Evolutionary conservation across 1,284 basidiomycete species (phyloP).

Genomic region (Cutaneotrichosporon cyanovorans): DNA sequence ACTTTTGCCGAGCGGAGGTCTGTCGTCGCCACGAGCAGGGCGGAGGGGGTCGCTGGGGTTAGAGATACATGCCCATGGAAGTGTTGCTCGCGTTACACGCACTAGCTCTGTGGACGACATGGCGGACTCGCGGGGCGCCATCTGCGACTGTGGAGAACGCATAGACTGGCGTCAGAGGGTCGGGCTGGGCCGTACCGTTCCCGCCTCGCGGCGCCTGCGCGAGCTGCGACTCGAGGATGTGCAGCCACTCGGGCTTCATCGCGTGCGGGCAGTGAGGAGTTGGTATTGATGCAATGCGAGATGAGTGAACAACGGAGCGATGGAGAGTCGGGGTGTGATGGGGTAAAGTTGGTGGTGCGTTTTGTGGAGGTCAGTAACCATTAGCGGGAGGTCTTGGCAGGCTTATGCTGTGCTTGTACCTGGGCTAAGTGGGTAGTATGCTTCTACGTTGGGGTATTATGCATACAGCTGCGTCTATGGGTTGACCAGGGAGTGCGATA

Average conservation of each 20-base stretch:
- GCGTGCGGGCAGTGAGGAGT: neutral
- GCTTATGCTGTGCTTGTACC: no score
- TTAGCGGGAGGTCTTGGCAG: no score
- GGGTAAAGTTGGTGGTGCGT: no score
- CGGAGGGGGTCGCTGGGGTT: slow-evolving; percentile 28
- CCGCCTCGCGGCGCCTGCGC: slow-evolving; percentile 25
- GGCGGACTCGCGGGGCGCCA: slow-evolving; percentile 33
- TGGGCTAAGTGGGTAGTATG: no score
- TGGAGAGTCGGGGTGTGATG: no score
- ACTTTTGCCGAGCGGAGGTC: slow-evolving; percentile 43
- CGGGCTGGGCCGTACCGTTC: slow-evolving; percentile 20
- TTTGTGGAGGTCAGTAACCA: no score
- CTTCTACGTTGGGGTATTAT: no score
- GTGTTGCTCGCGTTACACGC: slow-evolving; percentile 29
- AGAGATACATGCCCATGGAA: no score
- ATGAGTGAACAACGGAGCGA: no score
- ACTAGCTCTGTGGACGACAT: slow-evolving; percentile 40
- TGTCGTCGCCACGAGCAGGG: slow-evolving; percentile 38
- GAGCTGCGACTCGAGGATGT: slow-evolving; percentile 29
- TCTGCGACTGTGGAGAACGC: slow-evolving; percentile 30
- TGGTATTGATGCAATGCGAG: no score
- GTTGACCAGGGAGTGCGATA: no score
- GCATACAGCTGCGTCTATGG: no score
- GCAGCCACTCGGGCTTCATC: slow-evolving; percentile 27
- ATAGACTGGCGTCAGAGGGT: slow-evolving; percentile 23